Base-by-base conservation (phyloP, 257 asterid species). In the Misopates orontium region DNA sequence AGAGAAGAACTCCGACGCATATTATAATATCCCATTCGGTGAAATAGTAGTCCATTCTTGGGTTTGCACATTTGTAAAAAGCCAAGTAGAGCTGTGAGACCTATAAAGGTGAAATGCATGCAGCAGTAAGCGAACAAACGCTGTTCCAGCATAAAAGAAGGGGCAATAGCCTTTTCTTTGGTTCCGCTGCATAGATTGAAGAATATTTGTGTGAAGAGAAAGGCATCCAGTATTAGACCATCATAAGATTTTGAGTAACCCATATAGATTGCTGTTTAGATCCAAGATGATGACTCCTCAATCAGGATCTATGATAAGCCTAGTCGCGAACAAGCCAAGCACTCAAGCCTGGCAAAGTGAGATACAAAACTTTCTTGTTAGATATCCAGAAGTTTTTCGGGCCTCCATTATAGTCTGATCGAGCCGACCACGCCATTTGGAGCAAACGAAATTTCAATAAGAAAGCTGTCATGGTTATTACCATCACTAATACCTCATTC, bases 391-490 rank as follows among this genome's bases (percentile, higher is more conserved):
- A 79, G 71, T 42, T 66, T 60, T 70, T 77, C 66, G 61, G 78
- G 72, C 69, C 77, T 59, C 25, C 89, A 49, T 70, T 75, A 14
- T 74, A 74, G 25, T n/a, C n/a, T n/a, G 84, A 73, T 79, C 87
- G 82, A 58, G 98, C 75, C 22, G 94, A 86, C 94, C 95, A 91
- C 24, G 85, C 55, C 77, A 84, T 69, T 67, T 92, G 98, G 71
- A 92, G 87, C 40, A 89, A 90, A 28, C 95, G 87, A 56, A 77
- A 81, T 77, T 92, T 93, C 62, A 92, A 77, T 67, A 92, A 79
- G 85, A 92, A 92, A 63, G 89, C 98, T 68, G 89, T 68, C 98
- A 92, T 92, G 28, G 95, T 87, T 63, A 91, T 87, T 56, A 89
- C 85, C 74, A 95, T 80, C 56, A 91, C 91, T 59, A 89, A 68